Base-by-base conservation (phyloP, 2,329 filamentous ascomycete species). In the Alternaria infectoria region DNA sequence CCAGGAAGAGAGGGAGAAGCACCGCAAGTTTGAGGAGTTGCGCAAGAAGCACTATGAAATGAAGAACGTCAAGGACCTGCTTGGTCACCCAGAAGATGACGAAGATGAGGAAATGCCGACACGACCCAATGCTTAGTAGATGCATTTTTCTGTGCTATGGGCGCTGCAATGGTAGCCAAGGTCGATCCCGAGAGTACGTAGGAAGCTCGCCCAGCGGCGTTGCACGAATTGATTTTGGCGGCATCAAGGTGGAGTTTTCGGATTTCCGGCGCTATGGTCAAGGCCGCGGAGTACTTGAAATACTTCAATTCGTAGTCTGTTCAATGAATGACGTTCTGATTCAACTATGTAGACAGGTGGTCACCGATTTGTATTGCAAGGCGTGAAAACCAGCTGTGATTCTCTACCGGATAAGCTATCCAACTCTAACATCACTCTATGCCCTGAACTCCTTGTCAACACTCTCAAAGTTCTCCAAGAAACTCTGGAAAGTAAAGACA, bases 21-120 rank as follows among this genome's bases (percentile, higher is more conserved):
- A 99, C 81, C 88, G 87, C 77, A 89, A 91, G 78, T 99, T 99
- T 79, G 94, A 97, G 83, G 86, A 92, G 82, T 86, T 93, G 84
- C 88, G 96, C 76, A 97, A 96, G 89, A 95, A 90, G 84, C 96
- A 99, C 81, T 99, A 99, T 81, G 96, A 99, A 86, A 99, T 99
- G 96, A 93, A 89, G 83, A 91, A 96, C 76, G 93, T 97, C 62
- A 97, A 96, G 74, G 88, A 90, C 75, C 82, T 98, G 57, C 87
- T 99, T 69, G 94, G 93, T 8, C 60, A 62, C 21, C 60, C 60
- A 7, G 60, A 62, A 25, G 60, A 62, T 19, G 60, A 62, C 19
- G 60, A 62, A 25, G 60, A 62, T 32, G 60, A 62, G 25, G 60
- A 62, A 19, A 62, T 62, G 60, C 60, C 55, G n/a, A 26, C 56